Conservation (phyloP, 2,329 filamentous ascomycete genomes). For the Xylaria sp. region DNA sequence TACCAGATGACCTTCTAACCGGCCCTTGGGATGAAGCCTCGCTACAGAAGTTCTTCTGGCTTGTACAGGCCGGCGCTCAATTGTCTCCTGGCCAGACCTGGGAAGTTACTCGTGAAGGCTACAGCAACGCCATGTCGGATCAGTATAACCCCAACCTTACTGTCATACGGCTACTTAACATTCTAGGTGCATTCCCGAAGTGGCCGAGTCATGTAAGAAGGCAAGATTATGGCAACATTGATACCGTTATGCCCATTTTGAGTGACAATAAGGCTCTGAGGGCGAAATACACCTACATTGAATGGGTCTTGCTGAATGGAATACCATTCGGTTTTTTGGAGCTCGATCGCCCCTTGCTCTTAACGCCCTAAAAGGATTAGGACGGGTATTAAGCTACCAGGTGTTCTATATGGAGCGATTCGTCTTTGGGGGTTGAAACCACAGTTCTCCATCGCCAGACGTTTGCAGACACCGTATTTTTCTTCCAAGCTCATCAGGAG, state of each 20-base stretch:
- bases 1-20: constrained; percentile 54
- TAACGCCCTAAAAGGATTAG: not conserved
- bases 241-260: not conserved
- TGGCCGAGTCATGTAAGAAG: constrained; percentile 35
- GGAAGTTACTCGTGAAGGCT: constrained; percentile 54
- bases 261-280: not conserved
- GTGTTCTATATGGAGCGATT: not conserved
- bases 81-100: constrained; percentile 52
- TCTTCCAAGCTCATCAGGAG: constrained; percentile 23
- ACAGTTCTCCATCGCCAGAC: constrained; percentile 13
- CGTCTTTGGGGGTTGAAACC: not conserved
- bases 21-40: constrained; percentile 56
- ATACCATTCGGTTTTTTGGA: no score
- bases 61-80: constrained; percentile 54
- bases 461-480: constrained; percentile 2
- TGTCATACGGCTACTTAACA: constrained; percentile 36
- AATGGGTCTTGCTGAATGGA: not conserved
- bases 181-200: constrained; percentile 30
- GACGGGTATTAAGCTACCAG: not conserved
- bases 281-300: constrained; percentile 15
- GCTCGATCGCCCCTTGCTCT: no score
- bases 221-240: constrained; percentile 17
- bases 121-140: constrained; percentile 50
- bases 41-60: constrained; percentile 58
- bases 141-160: constrained; percentile 32